Conservation (phyloP, 805 yeast genomes). For the Yarrowia sp. region DNA sequence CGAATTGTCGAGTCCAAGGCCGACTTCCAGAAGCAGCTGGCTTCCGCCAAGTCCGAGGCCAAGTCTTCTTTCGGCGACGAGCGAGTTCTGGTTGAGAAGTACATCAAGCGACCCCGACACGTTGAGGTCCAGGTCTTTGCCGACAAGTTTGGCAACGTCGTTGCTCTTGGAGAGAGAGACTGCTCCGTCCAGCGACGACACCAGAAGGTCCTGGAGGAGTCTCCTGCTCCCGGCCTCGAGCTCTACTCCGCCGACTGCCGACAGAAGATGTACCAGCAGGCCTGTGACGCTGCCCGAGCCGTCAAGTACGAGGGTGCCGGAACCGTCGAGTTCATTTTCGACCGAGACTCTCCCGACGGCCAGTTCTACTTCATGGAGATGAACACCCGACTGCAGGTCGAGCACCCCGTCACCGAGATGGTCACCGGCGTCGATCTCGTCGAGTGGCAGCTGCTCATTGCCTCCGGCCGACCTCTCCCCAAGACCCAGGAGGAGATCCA, state of each 20-base stretch:
- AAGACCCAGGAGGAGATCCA: constrained; percentile 36
- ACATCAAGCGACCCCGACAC: constrained; percentile 55
- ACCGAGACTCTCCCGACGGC: constrained; percentile 44
- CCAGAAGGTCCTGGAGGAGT: constrained; percentile 55
- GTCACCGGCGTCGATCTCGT: constrained; percentile 56
- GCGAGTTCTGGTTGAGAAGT: constrained; percentile 54
- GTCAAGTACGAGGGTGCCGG: constrained; percentile 58
- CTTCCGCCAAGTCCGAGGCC: constrained; percentile 55
- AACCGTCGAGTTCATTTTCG: constrained; percentile 56
- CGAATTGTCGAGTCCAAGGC: constrained; percentile 50
- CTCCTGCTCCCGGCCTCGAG: constrained; percentile 56
- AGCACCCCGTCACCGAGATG: constrained; percentile 58
- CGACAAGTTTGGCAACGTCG: constrained; percentile 54
- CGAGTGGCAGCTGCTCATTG: constrained; percentile 47
- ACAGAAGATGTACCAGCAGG: constrained; percentile 47
- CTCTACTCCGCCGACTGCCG: constrained; percentile 43
- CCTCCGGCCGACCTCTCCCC: constrained; percentile 39
- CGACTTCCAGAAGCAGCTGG: constrained; percentile 50
- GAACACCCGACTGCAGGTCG: constrained; percentile 57
- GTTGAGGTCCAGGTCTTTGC: constrained; percentile 59
- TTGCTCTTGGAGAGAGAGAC: constrained; percentile 56
- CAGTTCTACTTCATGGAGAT: constrained; percentile 57
- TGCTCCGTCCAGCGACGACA: constrained; percentile 58
- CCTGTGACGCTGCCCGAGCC: constrained; percentile 49
- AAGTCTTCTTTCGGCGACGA: constrained; percentile 55